phyloP scores from a whole-genome alignment of 106 monocot species.

The Platanthera zijinensis region DNA sequence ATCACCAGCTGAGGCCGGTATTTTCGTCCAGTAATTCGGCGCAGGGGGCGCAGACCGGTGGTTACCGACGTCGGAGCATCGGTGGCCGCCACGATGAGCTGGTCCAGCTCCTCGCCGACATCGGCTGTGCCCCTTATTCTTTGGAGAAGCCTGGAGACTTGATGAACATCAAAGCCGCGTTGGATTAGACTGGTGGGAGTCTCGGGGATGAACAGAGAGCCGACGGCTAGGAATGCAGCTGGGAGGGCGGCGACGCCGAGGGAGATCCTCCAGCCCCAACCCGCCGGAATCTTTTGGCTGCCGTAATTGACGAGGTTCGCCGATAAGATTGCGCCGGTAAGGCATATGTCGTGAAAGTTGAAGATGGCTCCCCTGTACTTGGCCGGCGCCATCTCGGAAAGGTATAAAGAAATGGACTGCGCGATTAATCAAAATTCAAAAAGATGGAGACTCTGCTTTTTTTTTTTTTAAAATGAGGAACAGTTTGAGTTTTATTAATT shows the following conservation, averaged over 20 bases:
- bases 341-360: slow-evolving; percentile 6
- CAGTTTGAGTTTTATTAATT: neutral
- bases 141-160: slow-evolving; percentile 13
- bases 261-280: slow-evolving; percentile 19
- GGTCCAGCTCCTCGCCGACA: slow-evolving; percentile 25
- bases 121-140: slow-evolving; percentile 30
- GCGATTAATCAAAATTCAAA: neutral
- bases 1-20: slow-evolving; percentile 41
- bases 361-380: slow-evolving; percentile 17
- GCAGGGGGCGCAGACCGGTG: neutral
- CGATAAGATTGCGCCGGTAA: neutral
- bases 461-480: neutral
- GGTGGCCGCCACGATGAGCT: slow-evolving; percentile 6
- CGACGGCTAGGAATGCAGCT: slow-evolving; percentile 4
- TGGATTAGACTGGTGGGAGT: slow-evolving; percentile 23
- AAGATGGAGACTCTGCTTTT: neutral
- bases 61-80: neutral
- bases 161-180: neutral
- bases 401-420: slow-evolving; percentile 23
- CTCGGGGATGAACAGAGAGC: slow-evolving; percentile 13
- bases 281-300: slow-evolving; percentile 6
- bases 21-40: slow-evolving; percentile 1
- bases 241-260: slow-evolving; percentile 10
- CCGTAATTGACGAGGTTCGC: slow-evolving; percentile 19
- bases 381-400: slow-evolving; percentile 25